phyloP scores from a whole-genome alignment of 2,329 filamentous ascomycete species.

The Raffaelea ambrosiae region DNA sequence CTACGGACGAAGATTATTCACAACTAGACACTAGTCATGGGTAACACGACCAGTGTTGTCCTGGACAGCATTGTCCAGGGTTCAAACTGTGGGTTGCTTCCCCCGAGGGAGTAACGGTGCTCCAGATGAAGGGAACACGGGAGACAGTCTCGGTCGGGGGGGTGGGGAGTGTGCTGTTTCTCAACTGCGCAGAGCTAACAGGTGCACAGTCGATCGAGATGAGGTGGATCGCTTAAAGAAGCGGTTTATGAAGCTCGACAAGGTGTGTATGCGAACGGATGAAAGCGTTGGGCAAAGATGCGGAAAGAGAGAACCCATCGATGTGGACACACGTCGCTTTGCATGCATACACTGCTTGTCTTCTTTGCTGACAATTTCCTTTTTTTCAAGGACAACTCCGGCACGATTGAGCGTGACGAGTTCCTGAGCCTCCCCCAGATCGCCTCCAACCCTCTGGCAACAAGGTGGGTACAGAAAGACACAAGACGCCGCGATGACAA shows the following conservation, averaged over 20 bases:
- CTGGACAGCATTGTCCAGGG: conserved; percentile 94
- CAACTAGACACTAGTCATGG: conserved; percentile 36
- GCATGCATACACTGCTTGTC: background rate
- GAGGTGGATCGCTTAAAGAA: conserved; percentile 94
- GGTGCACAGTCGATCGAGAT: conserved; percentile 76
- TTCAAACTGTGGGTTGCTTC: conserved; percentile 72
- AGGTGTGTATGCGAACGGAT: conserved; percentile 52
- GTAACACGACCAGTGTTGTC: conserved; percentile 63
- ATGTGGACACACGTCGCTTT: no score
- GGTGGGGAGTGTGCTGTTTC: no score
- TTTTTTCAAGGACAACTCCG: conserved; percentile 73
- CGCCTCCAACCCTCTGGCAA: conserved; percentile 93
- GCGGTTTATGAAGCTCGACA: conserved; percentile 98
- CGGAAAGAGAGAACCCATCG: background rate
- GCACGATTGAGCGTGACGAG: conserved; percentile 96
- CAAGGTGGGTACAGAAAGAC: conserved; percentile 50
- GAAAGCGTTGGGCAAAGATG: background rate
- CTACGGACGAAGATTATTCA: background rate
- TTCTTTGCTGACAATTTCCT: background rate
- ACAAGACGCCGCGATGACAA: background rate
- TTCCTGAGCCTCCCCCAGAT: conserved; percentile 96
- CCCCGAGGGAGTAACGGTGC: background rate
- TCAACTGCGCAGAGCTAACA: no score
- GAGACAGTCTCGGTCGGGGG: no score
- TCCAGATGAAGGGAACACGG: background rate